phyloP scores from a whole-genome alignment of 1,139 yeast genomes.

The Trichomonascaceae sp. region DNA sequence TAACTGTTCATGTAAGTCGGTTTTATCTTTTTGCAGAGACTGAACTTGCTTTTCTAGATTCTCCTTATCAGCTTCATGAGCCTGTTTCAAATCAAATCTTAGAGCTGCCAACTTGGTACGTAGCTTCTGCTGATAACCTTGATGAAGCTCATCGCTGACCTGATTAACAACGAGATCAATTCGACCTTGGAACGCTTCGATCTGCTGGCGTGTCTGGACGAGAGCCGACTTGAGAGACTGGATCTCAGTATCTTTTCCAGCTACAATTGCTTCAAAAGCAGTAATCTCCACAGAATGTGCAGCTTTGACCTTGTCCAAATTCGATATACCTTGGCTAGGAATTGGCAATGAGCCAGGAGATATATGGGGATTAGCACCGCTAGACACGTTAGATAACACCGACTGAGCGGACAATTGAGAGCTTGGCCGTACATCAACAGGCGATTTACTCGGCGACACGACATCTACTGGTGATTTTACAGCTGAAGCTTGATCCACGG shows the following conservation, averaged over 20 bases:
- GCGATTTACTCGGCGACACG: background rate
- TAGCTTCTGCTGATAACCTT: slow-evolving; percentile 64
- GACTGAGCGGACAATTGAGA: background rate
- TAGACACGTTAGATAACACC: background rate
- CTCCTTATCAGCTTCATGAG: slow-evolving; percentile 36
- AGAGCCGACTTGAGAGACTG: slow-evolving; percentile 18
- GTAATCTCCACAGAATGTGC: slow-evolving; percentile 21
- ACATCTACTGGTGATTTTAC: background rate
- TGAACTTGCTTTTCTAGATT: slow-evolving; percentile 47
- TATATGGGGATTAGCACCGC: background rate
- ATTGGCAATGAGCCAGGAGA: background rate
- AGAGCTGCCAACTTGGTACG: slow-evolving; percentile 41
- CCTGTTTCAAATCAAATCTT: background rate
- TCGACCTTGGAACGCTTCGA: slow-evolving; percentile 42
- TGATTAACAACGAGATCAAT: slow-evolving; percentile 41
- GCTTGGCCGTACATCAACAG: background rate
- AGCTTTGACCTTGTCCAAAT: slow-evolving; percentile 14
- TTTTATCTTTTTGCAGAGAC: background rate
- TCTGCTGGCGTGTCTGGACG: slow-evolving; percentile 17
- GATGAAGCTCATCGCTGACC: slow-evolving; percentile 59
- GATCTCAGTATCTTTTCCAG: slow-evolving; percentile 28
- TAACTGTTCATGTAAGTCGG: slow-evolving; percentile 1
- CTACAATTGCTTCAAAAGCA: slow-evolving; percentile 22
- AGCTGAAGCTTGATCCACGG: background rate
- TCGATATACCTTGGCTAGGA: background rate